Conservation (phyloP, 1,284 basidiomycete species). For the Irpex sp. region DNA sequence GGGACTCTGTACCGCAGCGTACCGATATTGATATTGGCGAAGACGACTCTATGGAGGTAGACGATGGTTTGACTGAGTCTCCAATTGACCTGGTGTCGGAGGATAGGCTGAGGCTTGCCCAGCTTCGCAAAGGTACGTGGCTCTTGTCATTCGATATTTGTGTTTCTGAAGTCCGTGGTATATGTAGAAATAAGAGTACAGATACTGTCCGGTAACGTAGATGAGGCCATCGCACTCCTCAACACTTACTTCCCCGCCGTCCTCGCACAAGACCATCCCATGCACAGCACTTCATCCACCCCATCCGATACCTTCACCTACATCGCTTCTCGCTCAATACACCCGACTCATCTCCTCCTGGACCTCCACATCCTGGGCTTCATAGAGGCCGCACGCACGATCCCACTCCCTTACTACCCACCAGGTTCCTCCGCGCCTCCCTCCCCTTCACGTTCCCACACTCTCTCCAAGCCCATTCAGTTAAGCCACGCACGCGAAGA, state of each 20-base stretch:
- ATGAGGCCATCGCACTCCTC: slow-evolving; percentile 62
- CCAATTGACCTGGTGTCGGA: slow-evolving; percentile 21
- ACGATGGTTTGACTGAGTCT: background rate
- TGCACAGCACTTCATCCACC: background rate
- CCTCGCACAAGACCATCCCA: slow-evolving; percentile 30
- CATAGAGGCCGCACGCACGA: slow-evolving; percentile 75
- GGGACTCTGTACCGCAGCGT: slow-evolving; percentile 57
- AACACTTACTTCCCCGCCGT: slow-evolving; percentile 69
- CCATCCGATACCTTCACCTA: slow-evolving; percentile 34
- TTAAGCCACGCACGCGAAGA: background rate
- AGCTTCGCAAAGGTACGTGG: slow-evolving; percentile 54
- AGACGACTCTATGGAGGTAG: slow-evolving; percentile 46
- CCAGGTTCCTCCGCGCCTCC: slow-evolving; percentile 16
- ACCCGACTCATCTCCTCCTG: slow-evolving; percentile 71
- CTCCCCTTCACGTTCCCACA: slow-evolving; percentile 9
- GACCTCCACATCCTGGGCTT: slow-evolving; percentile 84
- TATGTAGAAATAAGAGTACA: slow-evolving; percentile 57
- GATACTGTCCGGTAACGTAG: slow-evolving; percentile 68
- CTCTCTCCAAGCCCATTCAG: background rate
- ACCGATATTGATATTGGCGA: slow-evolving; percentile 57
- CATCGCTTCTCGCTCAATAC: slow-evolving; percentile 54
- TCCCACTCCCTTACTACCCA: slow-evolving; percentile 50
- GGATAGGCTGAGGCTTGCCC: slow-evolving; percentile 42
- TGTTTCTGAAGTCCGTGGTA: background rate
- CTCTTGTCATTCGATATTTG: background rate